Conservation (phyloP, 2,329 filamentous ascomycete genomes). For the Fusarium scirpi region DNA sequence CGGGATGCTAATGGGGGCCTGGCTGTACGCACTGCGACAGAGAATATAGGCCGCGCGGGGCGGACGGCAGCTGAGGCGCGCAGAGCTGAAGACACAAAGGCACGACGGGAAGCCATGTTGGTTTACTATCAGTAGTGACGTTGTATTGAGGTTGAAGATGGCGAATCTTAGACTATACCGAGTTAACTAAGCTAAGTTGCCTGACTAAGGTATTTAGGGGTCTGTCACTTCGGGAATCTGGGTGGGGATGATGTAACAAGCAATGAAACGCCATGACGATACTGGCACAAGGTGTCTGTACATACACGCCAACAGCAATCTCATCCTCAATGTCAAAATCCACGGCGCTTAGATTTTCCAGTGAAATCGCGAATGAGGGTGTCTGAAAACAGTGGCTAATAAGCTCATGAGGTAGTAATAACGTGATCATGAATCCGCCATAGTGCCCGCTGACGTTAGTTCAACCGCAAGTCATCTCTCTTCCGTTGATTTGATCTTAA, state of each 20-base stretch:
- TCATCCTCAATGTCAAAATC: neutral
- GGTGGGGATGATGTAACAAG: conserved; percentile 20
- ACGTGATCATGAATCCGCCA: conserved; percentile 7
- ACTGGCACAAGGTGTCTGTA: neutral
- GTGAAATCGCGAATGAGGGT: neutral
- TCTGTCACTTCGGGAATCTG: conserved; percentile 8
- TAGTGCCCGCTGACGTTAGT: conserved; percentile 11
- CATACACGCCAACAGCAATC: neutral
- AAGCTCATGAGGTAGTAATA: neutral
- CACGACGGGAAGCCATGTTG: conserved; percentile 39
- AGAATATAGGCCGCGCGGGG: conserved; percentile 18
- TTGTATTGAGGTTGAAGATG: conserved; percentile 22
- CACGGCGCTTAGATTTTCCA: neutral
- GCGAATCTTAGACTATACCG: neutral
- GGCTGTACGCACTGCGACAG: conserved; percentile 13
- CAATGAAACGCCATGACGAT: neutral
- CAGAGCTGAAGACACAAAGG: conserved; percentile 32
- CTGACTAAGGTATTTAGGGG: conserved; percentile 21
- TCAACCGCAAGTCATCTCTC: neutral
- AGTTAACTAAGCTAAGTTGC: conserved; percentile 10
- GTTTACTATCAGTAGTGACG: neutral
- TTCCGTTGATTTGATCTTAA: neutral
- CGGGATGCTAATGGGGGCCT: conserved; percentile 2
- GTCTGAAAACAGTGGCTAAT: neutral
- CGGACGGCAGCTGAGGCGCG: conserved; percentile 27